phyloP scores from a whole-genome alignment of 2,329 filamentous ascomycete species.

The Metarhizium humberi region DNA sequence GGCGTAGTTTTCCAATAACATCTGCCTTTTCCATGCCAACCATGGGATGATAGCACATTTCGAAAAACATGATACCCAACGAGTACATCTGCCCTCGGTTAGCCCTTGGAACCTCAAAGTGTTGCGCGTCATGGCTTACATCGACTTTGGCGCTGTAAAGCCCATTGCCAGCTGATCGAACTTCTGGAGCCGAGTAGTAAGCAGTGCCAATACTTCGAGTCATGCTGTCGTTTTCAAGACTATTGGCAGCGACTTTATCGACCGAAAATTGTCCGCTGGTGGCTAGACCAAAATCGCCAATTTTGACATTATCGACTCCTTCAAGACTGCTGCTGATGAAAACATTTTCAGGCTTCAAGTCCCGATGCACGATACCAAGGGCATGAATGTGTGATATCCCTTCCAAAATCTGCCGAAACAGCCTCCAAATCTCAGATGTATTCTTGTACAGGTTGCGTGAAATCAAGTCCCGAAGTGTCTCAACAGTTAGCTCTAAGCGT shows the following conservation, averaged over 20 bases:
- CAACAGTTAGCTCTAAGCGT: background rate
- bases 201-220: conserved; percentile 68
- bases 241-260: conserved; percentile 39
- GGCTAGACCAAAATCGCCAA: conserved; percentile 92
- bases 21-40: conserved; percentile 57
- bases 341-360: conserved; percentile 94
- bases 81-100: conserved; percentile 68
- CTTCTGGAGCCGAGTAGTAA: conserved; percentile 87
- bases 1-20: conserved; percentile 59
- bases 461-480: conserved; percentile 82
- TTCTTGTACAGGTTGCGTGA: conserved; percentile 64
- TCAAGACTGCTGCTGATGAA: conserved; percentile 69
- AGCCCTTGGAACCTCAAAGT: background rate
- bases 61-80: conserved; percentile 93
- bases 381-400: conserved; percentile 84
- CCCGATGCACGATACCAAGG: conserved; percentile 86
- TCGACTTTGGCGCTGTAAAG: conserved; percentile 92
- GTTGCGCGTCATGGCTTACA: conserved; percentile 35
- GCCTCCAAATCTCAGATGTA: conserved; percentile 72
- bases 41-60: conserved; percentile 75
- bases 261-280: conserved; percentile 72
- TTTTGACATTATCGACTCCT: conserved; percentile 79
- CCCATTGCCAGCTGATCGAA: conserved; percentile 64
- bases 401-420: conserved; percentile 86
- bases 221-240: conserved; percentile 50